These are phyloP conservation scores for Fusarium sp. DNA, from an alignment of 2,329 filamentous ascomycete genomes.

Conservation along the genomic window DNA sequence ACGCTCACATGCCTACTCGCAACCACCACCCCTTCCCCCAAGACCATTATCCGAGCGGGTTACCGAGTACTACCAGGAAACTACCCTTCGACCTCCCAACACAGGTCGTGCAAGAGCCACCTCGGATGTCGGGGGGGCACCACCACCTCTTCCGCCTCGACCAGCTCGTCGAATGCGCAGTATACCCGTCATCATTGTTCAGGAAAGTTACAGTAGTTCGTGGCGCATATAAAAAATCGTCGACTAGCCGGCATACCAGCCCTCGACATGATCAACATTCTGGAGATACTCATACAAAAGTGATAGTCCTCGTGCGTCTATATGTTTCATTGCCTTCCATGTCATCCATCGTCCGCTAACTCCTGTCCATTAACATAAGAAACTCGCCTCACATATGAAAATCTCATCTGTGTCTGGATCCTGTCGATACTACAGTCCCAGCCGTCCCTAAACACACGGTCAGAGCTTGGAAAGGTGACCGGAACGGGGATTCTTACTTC, in stretches of 20 bases:
- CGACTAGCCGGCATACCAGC: conserved; percentile 20
- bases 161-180: conserved; percentile 40
- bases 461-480: conserved; percentile 41
- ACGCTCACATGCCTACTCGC: conserved; percentile 2
- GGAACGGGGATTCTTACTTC: conserved; percentile 42
- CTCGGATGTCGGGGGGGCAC: conserved; percentile 37
- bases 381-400: neutral
- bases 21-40: conserved; percentile 24
- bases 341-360: conserved; percentile 10
- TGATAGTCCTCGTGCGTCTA: conserved; percentile 25
- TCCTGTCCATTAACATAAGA: conserved; percentile 1
- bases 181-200: conserved; percentile 44
- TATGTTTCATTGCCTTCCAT: neutral
- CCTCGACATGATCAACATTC: conserved; percentile 27
- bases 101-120: conserved; percentile 21
- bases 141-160: conserved; percentile 41
- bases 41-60: conserved; percentile 20
- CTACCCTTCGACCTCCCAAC: conserved; percentile 13
- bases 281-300: conserved; percentile 18
- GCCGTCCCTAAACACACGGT: conserved; percentile 40
- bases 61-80: conserved; percentile 16
- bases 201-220: conserved; percentile 38
- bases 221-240: conserved; percentile 32
- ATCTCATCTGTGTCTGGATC: conserved; percentile 32
- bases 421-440: conserved; percentile 27